Conservation (phyloP, 306 rosid genomes). For the Sesbania bispinosa region DNA sequence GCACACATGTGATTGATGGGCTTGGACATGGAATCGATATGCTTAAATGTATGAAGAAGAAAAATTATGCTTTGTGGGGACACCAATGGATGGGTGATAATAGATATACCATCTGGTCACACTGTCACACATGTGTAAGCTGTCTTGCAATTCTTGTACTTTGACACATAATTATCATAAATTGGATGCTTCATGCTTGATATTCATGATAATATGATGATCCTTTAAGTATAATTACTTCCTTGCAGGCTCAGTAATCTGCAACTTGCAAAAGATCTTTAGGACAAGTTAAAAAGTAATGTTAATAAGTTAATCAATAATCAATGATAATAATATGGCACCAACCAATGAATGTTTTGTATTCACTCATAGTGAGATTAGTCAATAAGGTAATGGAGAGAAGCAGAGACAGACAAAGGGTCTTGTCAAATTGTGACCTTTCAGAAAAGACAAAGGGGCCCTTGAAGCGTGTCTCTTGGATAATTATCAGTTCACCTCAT, state of each 20-base stretch:
- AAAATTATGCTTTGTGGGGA: conserved; percentile 61
- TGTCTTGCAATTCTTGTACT: conserved; percentile 33
- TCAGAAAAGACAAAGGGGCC: conserved; percentile 27
- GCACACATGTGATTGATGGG: conserved; percentile 66
- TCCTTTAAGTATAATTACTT: conserved; percentile 5
- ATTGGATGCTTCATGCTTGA: conserved; percentile 29
- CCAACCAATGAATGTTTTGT: conserved; percentile 13
- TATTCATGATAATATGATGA: conserved; percentile 19
- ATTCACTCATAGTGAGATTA: conserved; percentile 15
- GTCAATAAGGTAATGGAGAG: conserved; percentile 20
- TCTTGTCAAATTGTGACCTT: conserved; percentile 35
- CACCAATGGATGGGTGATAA: conserved; percentile 71
- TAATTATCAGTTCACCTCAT: conserved; percentile 30
- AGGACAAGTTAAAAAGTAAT: not conserved
- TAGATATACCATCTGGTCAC: conserved; percentile 40
- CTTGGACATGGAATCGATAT: conserved; percentile 46
- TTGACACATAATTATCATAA: conserved; percentile 17
- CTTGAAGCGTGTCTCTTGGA: conserved; percentile 25
- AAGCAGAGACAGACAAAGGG: conserved; percentile 23
- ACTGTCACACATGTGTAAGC: conserved; percentile 51
- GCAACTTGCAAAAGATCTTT: conserved; percentile 24
- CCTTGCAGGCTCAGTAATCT: not conserved
- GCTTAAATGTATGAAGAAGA: conserved; percentile 49
- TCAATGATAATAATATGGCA: conserved; percentile 3
- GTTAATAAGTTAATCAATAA: too few species aligned